A percentile compares a stretch with the other conserved stretches of the same genome.
Evolutionary conservation across 2,329 filamentous ascomycete species (phyloP).

Genomic region (Dothidotthia symphoricarpi): DNA sequence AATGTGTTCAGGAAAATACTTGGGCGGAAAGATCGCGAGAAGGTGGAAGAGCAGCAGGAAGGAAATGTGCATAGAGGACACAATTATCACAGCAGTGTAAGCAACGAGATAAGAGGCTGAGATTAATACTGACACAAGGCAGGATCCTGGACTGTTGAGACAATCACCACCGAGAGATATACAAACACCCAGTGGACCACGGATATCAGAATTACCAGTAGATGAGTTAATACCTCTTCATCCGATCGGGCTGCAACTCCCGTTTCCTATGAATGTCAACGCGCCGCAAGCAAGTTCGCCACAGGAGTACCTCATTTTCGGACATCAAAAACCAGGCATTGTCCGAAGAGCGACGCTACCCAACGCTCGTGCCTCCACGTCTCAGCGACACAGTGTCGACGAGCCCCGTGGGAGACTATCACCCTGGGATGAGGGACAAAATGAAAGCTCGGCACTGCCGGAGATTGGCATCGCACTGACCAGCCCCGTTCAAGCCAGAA

Average conservation of each 20-base stretch:
- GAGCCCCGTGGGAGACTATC: constrained; percentile 23
- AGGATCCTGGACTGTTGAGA: constrained; percentile 35
- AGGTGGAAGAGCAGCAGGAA: constrained; percentile 22
- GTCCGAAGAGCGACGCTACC: constrained; percentile 39
- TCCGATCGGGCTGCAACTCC: constrained; percentile 37
- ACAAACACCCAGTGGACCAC: constrained; percentile 19
- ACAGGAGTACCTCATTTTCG: constrained; percentile 37
- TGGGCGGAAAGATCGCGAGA: constrained; percentile 32
- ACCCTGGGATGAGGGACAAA: constrained; percentile 30
- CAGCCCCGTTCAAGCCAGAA: constrained; percentile 23
- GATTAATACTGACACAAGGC: constrained; percentile 4
- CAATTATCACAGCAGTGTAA: constrained; percentile 39
- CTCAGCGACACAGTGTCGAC: constrained; percentile 31
- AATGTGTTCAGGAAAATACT: constrained; percentile 43
- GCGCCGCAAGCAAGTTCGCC: constrained; percentile 38
- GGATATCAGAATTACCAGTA: constrained; percentile 39
- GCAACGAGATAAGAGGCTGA: background rate
- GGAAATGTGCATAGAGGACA: constrained; percentile 26
- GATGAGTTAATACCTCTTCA: constrained; percentile 35
- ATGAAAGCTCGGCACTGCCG: constrained; percentile 27
- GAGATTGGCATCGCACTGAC: constrained; percentile 41
- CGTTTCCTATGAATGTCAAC: constrained; percentile 45
- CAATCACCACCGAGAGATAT: constrained; percentile 22
- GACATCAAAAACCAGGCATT: constrained; percentile 21
- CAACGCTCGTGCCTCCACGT: constrained; percentile 24